Conservation (phyloP, 2,329 filamentous ascomycete genomes). For the Fusarium aywerte region DNA sequence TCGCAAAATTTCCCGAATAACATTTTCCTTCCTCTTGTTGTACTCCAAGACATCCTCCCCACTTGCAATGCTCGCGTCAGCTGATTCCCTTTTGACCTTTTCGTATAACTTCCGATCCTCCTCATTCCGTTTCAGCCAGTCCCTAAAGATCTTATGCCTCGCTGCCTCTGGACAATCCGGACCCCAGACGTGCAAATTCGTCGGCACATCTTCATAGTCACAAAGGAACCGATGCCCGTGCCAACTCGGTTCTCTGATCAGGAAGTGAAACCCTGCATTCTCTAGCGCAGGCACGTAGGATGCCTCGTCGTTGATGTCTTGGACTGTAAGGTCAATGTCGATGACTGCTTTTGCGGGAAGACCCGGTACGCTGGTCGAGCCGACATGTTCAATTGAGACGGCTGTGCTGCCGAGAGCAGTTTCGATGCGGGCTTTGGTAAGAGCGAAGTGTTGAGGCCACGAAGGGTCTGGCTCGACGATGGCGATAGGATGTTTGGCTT, state of each 20-base stretch:
- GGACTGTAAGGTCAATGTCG: constrained; percentile 62
- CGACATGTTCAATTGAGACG: constrained; percentile 58
- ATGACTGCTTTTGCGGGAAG: constrained; percentile 64
- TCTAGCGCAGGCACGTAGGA: constrained; percentile 58
- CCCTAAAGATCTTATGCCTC: constrained; percentile 57
- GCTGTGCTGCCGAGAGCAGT: constrained; percentile 51
- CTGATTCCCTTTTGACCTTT: not conserved
- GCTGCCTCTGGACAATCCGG: constrained; percentile 55
- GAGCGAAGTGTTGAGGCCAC: constrained; percentile 52
- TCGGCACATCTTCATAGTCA: constrained; percentile 49
- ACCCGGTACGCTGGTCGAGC: constrained; percentile 61
- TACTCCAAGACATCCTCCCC: constrained; percentile 52
- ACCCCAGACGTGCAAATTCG: constrained; percentile 62
- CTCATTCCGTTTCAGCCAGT: constrained; percentile 55
- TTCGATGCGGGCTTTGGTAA: constrained; percentile 49
- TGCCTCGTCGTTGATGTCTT: constrained; percentile 53
- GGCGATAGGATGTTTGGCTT: constrained; percentile 35
- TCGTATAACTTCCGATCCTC: constrained; percentile 55
- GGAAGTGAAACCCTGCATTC: constrained; percentile 57
- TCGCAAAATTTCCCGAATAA: constrained; percentile 53
- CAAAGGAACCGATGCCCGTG: constrained; percentile 61
- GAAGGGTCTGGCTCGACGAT: constrained; percentile 53
- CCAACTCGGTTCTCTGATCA: constrained; percentile 59
- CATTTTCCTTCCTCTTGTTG: constrained; percentile 55
- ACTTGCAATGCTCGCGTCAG: constrained; percentile 29